Percentiles rank a stretch among this genome's conserved stretches.
Evolutionary conservation across 1,284 basidiomycete species (phyloP).

Genomic region (Ganoderma sp.): DNA sequence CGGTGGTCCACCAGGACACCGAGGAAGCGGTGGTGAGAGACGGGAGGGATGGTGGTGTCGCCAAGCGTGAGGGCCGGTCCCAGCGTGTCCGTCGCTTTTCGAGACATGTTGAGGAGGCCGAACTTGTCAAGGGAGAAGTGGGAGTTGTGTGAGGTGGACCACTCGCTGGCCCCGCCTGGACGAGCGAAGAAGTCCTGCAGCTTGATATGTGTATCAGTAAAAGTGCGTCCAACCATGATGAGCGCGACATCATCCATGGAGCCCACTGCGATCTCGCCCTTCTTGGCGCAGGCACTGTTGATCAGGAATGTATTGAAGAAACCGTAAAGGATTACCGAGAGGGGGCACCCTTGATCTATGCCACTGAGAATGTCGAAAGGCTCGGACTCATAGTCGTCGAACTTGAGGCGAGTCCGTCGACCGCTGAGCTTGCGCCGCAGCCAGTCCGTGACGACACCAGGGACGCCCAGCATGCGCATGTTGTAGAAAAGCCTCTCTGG

Average conservation of each 20-base stretch:
- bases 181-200: no score
- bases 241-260: conserved; percentile 41
- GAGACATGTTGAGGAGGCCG: conserved; percentile 26
- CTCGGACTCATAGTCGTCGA: conserved; percentile 40
- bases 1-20: conserved; percentile 45
- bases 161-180: no score
- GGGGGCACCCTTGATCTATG: conserved; percentile 43
- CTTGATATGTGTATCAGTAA: no score
- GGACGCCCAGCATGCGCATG: conserved; percentile 39
- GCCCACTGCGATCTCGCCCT: conserved; percentile 31
- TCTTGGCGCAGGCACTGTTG: conserved; percentile 14
- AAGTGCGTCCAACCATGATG: background rate
- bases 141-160: no score
- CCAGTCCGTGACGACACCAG: conserved; percentile 35
- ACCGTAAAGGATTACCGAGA: conserved; percentile 30
- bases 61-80: conserved; percentile 21
- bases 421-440: conserved; percentile 33
- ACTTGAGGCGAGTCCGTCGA: conserved; percentile 35
- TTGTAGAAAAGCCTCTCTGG: conserved; percentile 41
- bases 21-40: conserved; percentile 39
- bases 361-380: conserved; percentile 38
- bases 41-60: conserved; percentile 21
- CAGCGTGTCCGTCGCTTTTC: conserved; percentile 10
- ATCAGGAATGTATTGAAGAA: conserved; percentile 43
- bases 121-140: background rate